A percentile compares a stretch with the other conserved stretches of the same genome.
These are phyloP conservation scores for Sugiyamaella xylanicola DNA, from an alignment of 1,139 yeast genomes.

Conservation along the genomic window DNA sequence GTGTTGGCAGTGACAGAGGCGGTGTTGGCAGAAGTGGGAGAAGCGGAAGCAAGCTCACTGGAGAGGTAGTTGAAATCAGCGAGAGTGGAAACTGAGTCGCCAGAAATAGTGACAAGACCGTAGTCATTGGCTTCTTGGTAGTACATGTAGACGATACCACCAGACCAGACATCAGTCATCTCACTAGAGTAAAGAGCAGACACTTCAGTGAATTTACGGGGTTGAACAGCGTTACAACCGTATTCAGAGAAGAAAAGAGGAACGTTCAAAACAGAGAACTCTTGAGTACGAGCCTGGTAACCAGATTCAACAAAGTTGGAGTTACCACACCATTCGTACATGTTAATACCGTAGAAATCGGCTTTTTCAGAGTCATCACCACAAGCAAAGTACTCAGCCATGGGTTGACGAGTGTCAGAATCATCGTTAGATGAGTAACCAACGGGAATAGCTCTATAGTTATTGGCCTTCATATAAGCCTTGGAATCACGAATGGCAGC, in stretches of 20 bases:
- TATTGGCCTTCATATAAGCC: slow-evolving; percentile 60
- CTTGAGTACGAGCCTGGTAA: slow-evolving; percentile 70
- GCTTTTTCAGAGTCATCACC: slow-evolving; percentile 61
- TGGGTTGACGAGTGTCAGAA: slow-evolving; percentile 48
- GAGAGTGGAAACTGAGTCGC: slow-evolving; percentile 57
- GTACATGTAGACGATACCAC: slow-evolving; percentile 93
- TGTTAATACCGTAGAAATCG: slow-evolving; percentile 94
- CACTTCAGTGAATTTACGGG: slow-evolving; percentile 81
- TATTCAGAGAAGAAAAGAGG: slow-evolving; percentile 92
- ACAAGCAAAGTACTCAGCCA: slow-evolving; percentile 84
- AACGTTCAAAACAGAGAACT: slow-evolving; percentile 63
- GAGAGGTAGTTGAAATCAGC: slow-evolving; percentile 60
- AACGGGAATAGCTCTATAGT: slow-evolving; percentile 75
- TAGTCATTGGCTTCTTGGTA: slow-evolving; percentile 86
- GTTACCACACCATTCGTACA: slow-evolving; percentile 98
- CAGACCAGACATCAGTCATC: slow-evolving; percentile 84
- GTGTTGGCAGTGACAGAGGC: slow-evolving; percentile 51
- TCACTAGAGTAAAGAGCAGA: slow-evolving; percentile 48
- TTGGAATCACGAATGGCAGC: slow-evolving; percentile 85
- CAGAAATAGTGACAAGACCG: slow-evolving; percentile 71
- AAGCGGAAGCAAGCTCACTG: slow-evolving; percentile 52
- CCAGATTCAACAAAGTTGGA: slow-evolving; percentile 72
- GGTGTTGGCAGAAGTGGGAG: slow-evolving; percentile 62
- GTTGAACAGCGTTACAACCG: slow-evolving; percentile 76
- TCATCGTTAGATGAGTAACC: slow-evolving; percentile 99